These are phyloP conservation scores for Monocercomonoides exilis DNA, from an alignment of 78 protist genomes.

Conservation along the genomic window DNA sequence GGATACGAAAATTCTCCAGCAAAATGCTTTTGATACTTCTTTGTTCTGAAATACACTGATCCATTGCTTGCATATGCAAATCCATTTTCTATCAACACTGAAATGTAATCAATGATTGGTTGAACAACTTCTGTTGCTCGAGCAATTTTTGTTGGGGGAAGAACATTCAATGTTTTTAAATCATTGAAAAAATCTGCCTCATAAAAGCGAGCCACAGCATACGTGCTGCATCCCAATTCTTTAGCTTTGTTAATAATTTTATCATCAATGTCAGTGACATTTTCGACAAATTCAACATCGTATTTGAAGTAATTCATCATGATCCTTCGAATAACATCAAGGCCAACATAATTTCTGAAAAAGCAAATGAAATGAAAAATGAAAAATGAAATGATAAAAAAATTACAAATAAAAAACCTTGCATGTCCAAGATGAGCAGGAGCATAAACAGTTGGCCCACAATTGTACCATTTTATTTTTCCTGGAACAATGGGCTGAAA, in stretches of 20 bases:
- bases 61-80: conserved; percentile 32
- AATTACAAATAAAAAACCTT: neutral
- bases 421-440: conserved; percentile 62
- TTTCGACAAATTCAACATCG: conserved; percentile 54
- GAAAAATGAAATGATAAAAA: neutral
- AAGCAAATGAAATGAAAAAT: neutral
- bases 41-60: conserved; percentile 31
- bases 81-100: conserved; percentile 34
- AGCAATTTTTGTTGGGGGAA: neutral
- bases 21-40: conserved; percentile 1
- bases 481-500: neutral
- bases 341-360: conserved; percentile 35
- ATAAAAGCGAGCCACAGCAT: neutral
- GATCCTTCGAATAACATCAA: conserved; percentile 48
- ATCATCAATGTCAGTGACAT: conserved; percentile 65
- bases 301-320: conserved; percentile 34
- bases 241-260: conserved; percentile 43
- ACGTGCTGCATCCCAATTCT: neutral
- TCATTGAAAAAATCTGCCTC: conserved; percentile 42
- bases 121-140: conserved; percentile 91
- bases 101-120: conserved; percentile 69
- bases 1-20: no score
- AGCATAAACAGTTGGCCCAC: conserved; percentile 72
- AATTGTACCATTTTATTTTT: conserved; percentile 45
- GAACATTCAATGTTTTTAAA: conserved; percentile 19